Evolutionary conservation across 306 rosid genomes (phyloP).

Genomic region (Sicyos baderoa): DNA sequence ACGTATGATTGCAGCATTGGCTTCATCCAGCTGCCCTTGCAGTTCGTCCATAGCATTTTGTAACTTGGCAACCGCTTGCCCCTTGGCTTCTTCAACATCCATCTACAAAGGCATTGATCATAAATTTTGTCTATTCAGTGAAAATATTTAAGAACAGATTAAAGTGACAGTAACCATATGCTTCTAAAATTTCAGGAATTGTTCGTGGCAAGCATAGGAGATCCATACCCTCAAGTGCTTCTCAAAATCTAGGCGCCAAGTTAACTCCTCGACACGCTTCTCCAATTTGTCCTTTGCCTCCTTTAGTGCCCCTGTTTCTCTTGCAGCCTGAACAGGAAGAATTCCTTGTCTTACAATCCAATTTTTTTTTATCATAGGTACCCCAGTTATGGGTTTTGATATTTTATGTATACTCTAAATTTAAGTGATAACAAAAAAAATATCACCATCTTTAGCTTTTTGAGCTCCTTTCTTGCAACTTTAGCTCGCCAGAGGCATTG

Average conservation of each 20-base stretch:
- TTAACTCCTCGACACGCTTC: slow-evolving; percentile 85
- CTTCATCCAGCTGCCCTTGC: slow-evolving; percentile 63
- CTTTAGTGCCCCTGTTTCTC: slow-evolving; percentile 85
- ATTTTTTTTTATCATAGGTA: background rate
- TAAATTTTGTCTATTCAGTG: slow-evolving; percentile 14
- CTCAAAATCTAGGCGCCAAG: slow-evolving; percentile 79
- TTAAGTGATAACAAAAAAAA: slow-evolving; percentile 1
- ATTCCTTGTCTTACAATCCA: slow-evolving; percentile 15
- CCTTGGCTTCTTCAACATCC: slow-evolving; percentile 82
- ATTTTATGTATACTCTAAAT: background rate
- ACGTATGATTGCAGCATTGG: slow-evolving; percentile 46
- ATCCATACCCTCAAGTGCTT: slow-evolving; percentile 65
- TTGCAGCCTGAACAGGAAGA: slow-evolving; percentile 55
- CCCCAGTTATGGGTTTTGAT: background rate
- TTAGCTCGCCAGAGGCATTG: slow-evolving; percentile 82
- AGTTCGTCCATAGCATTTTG: slow-evolving; percentile 55
- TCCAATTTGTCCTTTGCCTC: slow-evolving; percentile 93
- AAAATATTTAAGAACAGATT: slow-evolving; percentile 15
- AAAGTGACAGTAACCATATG: background rate
- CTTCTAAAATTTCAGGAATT: background rate
- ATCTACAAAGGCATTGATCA: slow-evolving; percentile 33
- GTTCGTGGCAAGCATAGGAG: slow-evolving; percentile 11
- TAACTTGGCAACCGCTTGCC: slow-evolving; percentile 59
- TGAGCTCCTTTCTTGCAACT: slow-evolving; percentile 75
- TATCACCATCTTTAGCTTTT: slow-evolving; percentile 57